Base-by-base conservation (phyloP, 1,139 yeast species). In the Blastobotrys persicus region DNA sequence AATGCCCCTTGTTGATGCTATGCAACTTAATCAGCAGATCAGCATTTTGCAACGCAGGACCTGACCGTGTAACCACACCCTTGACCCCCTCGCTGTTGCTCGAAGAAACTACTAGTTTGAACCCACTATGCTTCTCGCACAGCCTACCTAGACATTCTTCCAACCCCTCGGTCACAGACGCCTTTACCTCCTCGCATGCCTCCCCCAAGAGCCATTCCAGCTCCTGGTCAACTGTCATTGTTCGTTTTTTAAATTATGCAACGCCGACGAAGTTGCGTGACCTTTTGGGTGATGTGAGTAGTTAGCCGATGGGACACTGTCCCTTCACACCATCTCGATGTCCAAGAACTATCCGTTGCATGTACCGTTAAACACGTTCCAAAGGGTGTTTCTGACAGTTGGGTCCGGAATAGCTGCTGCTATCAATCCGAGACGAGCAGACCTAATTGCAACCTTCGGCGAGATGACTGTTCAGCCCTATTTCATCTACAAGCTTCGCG, bases 371-470 rank as follows among this genome's bases (percentile, higher is more conserved):
- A 79, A 80, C 55, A 54, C 66, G 1, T 68, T 77, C 49, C 98
- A 92, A 63, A 79, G 85, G 56, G 55, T 75, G 1, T 65, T 85
- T 42, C 71, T 92, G 70, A 79, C 87, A 54, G 68, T 77, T 0
- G 85, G 92, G 1, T 85, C 95, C 4, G 89, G 95, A 1, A 63
- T 86, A n/a, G 94, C 92, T 14, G 85, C 97, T 0, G 83, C 78
- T 57, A 72, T 81, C 51, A 94, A 89, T 62, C 98, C 98, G 1
- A 58, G 70, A 3, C 66, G 85, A 45, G 83, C 83, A 51, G 88
- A 85, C 60, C 77, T 82, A 59, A 86, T 92, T 53, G 97, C 94
- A n/a, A 95, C 92, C 19, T 77, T 92, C 53, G 98, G 98, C 1
- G 99, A 92, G 65, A 81, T 92, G 14, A 85, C 96, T 0, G 96